phyloP scores from a whole-genome alignment of 2,329 filamentous ascomycete genomes.

The Dactylellina drechsleri region DNA sequence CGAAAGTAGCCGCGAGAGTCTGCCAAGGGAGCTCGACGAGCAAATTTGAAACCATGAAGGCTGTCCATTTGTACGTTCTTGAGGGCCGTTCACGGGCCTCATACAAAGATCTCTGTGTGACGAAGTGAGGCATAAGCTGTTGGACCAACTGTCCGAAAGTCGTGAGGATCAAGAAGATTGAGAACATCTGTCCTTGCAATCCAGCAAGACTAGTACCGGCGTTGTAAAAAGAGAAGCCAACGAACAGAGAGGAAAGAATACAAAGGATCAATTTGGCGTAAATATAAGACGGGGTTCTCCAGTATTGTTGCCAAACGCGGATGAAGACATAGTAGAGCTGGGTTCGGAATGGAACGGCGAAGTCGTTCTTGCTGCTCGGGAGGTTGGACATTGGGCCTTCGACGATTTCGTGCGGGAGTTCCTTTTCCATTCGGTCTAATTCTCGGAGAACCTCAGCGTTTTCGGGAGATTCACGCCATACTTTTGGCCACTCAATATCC shows the following conservation, averaged over 20 bases:
- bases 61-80: slow-evolving; percentile 84
- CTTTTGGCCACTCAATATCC: slow-evolving; percentile 64
- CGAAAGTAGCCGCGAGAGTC: slow-evolving; percentile 83
- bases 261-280: slow-evolving; percentile 81
- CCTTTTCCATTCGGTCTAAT: slow-evolving; percentile 63
- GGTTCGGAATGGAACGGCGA: slow-evolving; percentile 76
- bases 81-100: slow-evolving; percentile 89
- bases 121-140: slow-evolving; percentile 86
- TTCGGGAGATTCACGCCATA: slow-evolving; percentile 66
- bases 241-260: slow-evolving; percentile 72
- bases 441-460: slow-evolving; percentile 64
- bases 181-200: slow-evolving; percentile 86
- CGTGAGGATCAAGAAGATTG: slow-evolving; percentile 83
- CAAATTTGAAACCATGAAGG: slow-evolving; percentile 85
- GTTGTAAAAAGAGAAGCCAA: slow-evolving; percentile 82
- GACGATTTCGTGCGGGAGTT: slow-evolving; percentile 48
- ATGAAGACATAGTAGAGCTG: slow-evolving; percentile 75
- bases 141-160: slow-evolving; percentile 83
- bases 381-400: slow-evolving; percentile 60
- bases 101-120: slow-evolving; percentile 80
- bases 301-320: slow-evolving; percentile 90
- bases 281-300: slow-evolving; percentile 88
- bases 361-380: slow-evolving; percentile 75
- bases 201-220: slow-evolving; percentile 78
- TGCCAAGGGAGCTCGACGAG: slow-evolving; percentile 85